These are phyloP conservation scores for Boletales sp. DNA, from an alignment of 768 basidiomycete genomes.

Conservation along the genomic window DNA sequence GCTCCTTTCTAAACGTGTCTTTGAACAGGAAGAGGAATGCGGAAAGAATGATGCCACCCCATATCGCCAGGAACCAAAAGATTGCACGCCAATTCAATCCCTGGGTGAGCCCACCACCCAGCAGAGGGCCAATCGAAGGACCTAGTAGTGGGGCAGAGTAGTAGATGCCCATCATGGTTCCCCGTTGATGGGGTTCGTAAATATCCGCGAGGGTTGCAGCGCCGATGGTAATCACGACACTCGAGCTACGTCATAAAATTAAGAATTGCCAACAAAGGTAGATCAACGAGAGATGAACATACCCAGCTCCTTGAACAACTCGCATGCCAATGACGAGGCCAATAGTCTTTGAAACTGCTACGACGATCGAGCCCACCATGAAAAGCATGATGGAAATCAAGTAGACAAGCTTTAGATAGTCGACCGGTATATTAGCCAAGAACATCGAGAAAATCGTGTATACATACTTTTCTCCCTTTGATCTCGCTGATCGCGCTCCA, in stretches of 20 bases:
- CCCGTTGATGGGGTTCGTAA: conserved; percentile 70
- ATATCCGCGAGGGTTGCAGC: conserved; percentile 74
- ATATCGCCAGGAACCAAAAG: conserved; percentile 79
- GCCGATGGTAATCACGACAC: conserved; percentile 70
- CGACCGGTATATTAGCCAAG: background rate
- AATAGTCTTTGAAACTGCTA: conserved; percentile 55
- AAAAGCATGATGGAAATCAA: conserved; percentile 50
- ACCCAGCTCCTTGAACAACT: conserved; percentile 63
- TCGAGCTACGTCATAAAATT: conserved; percentile 38
- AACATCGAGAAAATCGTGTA: background rate
- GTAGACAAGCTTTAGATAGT: conserved; percentile 46
- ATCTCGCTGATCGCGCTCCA: conserved; percentile 43
- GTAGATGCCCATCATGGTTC: conserved; percentile 78
- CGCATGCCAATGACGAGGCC: conserved; percentile 64
- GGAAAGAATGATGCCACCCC: conserved; percentile 51
- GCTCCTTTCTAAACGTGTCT: conserved; percentile 82
- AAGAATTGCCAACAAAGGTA: background rate
- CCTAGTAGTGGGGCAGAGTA: conserved; percentile 80
- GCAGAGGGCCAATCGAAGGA: conserved; percentile 61
- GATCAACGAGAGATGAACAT: conserved; percentile 8
- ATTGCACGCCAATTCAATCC: conserved; percentile 75
- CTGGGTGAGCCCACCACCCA: conserved; percentile 69
- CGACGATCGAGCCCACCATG: conserved; percentile 52
- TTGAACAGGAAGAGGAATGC: conserved; percentile 69
- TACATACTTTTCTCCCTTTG: conserved; percentile 63